Conservation (phyloP, 345 rosid species). For the Citrus medica region DNA sequence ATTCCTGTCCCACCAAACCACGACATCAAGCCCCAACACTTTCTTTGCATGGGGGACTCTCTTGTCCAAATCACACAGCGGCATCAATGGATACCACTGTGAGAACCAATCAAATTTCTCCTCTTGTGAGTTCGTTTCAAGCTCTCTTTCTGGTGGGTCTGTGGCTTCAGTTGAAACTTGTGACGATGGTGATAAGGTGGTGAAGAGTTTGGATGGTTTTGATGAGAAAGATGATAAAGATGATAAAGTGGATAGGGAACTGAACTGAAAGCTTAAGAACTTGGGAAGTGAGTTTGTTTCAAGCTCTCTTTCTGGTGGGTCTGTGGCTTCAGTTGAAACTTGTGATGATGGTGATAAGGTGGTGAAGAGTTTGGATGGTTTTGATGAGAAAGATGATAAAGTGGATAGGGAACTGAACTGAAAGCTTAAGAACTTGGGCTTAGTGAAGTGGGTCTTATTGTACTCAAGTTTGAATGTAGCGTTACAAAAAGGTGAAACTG, state of each 20-base stretch:
- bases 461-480: background rate
- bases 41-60: conserved; percentile 45
- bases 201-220: conserved; percentile 16
- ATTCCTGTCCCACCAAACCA: conserved; percentile 58
- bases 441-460: background rate
- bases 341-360: conserved; percentile 14
- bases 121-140: conserved; percentile 6
- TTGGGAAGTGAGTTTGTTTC: background rate
- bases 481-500: background rate
- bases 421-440: background rate
- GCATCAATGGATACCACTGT: conserved; percentile 53
- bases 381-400: background rate
- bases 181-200: conserved; percentile 16
- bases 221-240: background rate
- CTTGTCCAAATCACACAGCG: conserved; percentile 47
- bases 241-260: background rate
- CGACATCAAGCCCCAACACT: conserved; percentile 46
- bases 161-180: background rate
- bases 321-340: conserved; percentile 4
- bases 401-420: background rate
- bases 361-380: conserved; percentile 18
- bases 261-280: background rate
- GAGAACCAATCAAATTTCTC: conserved; percentile 48
- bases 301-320: background rate
- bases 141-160: conserved; percentile 5